Conservation (phyloP, 2,329 filamentous ascomycete genomes). For the Colletotrichum agaves region DNA sequence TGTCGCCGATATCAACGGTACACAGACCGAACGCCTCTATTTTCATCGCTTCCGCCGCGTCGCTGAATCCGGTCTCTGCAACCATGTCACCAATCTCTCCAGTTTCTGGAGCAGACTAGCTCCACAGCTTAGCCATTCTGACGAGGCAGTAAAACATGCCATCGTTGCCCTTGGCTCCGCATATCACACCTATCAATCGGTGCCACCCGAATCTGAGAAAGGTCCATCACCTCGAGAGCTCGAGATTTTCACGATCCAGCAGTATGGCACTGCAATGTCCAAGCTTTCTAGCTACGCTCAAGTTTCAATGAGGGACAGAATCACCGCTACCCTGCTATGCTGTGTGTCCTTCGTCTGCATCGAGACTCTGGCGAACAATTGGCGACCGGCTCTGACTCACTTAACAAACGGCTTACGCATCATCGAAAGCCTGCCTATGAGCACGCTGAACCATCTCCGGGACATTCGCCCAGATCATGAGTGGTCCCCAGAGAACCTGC, state of each 20-base stretch:
- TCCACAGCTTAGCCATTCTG: constrained; percentile 44
- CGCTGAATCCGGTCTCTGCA: constrained; percentile 44
- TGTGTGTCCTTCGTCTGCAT: constrained; percentile 47
- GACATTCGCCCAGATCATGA: not conserved
- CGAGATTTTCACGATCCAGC: constrained; percentile 51
- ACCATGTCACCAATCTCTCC: constrained; percentile 43
- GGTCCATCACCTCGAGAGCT: constrained; percentile 41
- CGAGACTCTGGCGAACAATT: constrained; percentile 44
- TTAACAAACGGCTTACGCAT: constrained; percentile 46
- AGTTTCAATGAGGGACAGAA: constrained; percentile 40
- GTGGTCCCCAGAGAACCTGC: not conserved
- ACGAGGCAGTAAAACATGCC: constrained; percentile 47
- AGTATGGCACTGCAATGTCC: constrained; percentile 52
- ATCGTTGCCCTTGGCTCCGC: constrained; percentile 49
- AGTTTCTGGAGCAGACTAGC: constrained; percentile 46
- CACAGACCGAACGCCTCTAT: constrained; percentile 47
- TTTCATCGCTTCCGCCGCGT: constrained; percentile 49
- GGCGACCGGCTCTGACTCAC: constrained; percentile 43
- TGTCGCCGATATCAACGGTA: constrained; percentile 49
- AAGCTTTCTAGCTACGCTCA: constrained; percentile 35
- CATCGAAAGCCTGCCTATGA: constrained; percentile 43
- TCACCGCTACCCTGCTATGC: constrained; percentile 45
- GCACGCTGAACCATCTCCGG: constrained; percentile 20
- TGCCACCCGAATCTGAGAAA: constrained; percentile 24
- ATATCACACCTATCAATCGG: constrained; percentile 42